phyloP scores from a whole-genome alignment of 2,329 filamentous ascomycete species.

The Fusarium sp. region DNA sequence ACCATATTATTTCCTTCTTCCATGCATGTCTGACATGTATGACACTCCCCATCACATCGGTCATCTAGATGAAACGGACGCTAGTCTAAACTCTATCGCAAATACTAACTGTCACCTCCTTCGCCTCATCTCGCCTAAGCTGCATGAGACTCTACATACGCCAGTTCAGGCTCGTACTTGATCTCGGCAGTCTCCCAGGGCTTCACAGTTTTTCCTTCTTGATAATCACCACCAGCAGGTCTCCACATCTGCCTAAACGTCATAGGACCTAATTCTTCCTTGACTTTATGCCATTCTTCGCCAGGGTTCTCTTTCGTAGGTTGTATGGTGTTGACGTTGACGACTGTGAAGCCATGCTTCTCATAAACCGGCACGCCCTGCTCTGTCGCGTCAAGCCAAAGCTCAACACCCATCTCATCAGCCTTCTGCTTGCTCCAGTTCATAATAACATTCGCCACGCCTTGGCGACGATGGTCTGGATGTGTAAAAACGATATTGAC shows the following conservation, averaged over 20 bases:
- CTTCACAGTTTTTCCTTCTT: constrained; percentile 23
- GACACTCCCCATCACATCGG: neutral
- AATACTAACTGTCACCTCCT: neutral
- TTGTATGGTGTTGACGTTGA: constrained; percentile 13
- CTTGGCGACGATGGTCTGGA: constrained; percentile 30
- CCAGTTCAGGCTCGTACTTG: neutral
- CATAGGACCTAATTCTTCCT: constrained; percentile 23
- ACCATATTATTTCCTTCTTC: neutral
- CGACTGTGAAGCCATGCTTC: constrained; percentile 34
- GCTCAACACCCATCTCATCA: constrained; percentile 37
- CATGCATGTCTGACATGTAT: neutral
- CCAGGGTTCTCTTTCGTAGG: constrained; percentile 16
- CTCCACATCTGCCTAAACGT: constrained; percentile 36
- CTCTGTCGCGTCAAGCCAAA: constrained; percentile 36
- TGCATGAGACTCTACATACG: neutral
- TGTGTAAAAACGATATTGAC: constrained; percentile 37
- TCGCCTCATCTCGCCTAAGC: neutral
- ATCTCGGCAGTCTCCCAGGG: constrained; percentile 17
- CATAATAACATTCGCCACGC: constrained; percentile 34
- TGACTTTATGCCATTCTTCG: constrained; percentile 25
- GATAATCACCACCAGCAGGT: constrained; percentile 27
- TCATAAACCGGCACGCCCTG: constrained; percentile 32
- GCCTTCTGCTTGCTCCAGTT: constrained; percentile 36
- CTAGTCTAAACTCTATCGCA: neutral
- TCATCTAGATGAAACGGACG: neutral